These are phyloP conservation scores for Klebsormidium nitens DNA, from an alignment of 139 green algal genomes.

Conservation along the genomic window DNA sequence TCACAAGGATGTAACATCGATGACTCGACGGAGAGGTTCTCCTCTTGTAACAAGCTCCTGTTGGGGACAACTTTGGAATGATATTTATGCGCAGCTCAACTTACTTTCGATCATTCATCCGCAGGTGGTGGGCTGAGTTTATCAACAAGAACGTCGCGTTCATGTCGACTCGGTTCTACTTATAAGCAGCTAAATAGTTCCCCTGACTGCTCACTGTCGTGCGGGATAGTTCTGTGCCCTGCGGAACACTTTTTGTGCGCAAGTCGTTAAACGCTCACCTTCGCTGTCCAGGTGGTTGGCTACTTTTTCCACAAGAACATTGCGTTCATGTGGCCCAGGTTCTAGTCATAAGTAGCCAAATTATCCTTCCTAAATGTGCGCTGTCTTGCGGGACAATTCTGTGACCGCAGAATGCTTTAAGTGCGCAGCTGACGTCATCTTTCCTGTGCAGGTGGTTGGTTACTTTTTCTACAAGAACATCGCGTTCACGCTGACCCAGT, in stretches of 20 bases:
- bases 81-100: too few species aligned
- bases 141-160: slow-evolving; percentile 99
- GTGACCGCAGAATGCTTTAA: neutral
- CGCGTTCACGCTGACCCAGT: slow-evolving; percentile 72
- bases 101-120: slow-evolving; percentile 51
- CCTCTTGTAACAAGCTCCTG: too few species aligned
- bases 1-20: too few species aligned
- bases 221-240: too few species aligned
- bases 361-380: neutral
- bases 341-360: too few species aligned
- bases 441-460: slow-evolving; percentile 54
- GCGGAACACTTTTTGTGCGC: too few species aligned
- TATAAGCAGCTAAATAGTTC: too few species aligned
- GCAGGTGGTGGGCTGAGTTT: slow-evolving; percentile 70
- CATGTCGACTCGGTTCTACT: slow-evolving; percentile 62
- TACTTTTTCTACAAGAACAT: slow-evolving; percentile 99
- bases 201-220: too few species aligned
- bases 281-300: slow-evolving; percentile 56
- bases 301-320: slow-evolving; percentile 99
- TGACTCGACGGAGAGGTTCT: too few species aligned
- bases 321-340: slow-evolving; percentile 71
- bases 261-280: too few species aligned
- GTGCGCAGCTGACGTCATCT: neutral
- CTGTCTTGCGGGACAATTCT: neutral
- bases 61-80: too few species aligned